Evolutionary conservation across 257 asterid species (phyloP).

Genomic region (Plectranthus barbatus): DNA sequence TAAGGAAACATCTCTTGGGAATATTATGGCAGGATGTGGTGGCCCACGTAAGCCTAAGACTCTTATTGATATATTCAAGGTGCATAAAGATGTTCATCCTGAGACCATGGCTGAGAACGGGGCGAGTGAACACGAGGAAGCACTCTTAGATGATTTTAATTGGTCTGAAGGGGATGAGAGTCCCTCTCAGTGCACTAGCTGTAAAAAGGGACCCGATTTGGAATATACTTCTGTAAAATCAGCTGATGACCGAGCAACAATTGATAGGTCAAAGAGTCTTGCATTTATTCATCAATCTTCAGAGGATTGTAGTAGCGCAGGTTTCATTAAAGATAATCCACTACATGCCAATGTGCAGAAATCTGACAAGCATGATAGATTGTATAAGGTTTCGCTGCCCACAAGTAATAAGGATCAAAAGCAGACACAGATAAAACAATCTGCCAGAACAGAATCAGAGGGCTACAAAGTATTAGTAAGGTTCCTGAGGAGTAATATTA

Average conservation of each 20-base stretch:
- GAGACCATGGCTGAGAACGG: conserved; percentile 11
- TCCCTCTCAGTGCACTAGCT: background rate
- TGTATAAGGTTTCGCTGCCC: conserved; percentile 9
- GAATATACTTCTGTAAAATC: background rate
- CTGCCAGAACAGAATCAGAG: conserved; percentile 12
- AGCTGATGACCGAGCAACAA: conserved; percentile 12
- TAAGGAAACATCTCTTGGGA: conserved; percentile 12
- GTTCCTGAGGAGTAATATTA: conserved; percentile 12
- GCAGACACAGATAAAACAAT: conserved; percentile 7
- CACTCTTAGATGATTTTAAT: background rate
- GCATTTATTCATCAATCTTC: background rate
- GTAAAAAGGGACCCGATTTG: background rate
- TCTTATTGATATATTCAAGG: conserved; percentile 11
- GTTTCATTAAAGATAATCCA: conserved; percentile 3
- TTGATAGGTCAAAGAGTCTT: conserved; percentile 11
- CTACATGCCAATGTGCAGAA: conserved; percentile 7
- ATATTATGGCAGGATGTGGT: conserved; percentile 16
- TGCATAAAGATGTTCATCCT: background rate
- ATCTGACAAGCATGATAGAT: conserved; percentile 11
- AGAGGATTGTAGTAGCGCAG: conserved; percentile 4
- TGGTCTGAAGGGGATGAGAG: conserved; percentile 2
- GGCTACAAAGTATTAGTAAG: conserved; percentile 32
- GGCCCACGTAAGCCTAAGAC: background rate
- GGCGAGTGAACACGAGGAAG: conserved; percentile 3
- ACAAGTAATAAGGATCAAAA: conserved; percentile 12